These are phyloP conservation scores for Prunus mira DNA, from an alignment of 306 rosid species.

Conservation along the genomic window DNA sequence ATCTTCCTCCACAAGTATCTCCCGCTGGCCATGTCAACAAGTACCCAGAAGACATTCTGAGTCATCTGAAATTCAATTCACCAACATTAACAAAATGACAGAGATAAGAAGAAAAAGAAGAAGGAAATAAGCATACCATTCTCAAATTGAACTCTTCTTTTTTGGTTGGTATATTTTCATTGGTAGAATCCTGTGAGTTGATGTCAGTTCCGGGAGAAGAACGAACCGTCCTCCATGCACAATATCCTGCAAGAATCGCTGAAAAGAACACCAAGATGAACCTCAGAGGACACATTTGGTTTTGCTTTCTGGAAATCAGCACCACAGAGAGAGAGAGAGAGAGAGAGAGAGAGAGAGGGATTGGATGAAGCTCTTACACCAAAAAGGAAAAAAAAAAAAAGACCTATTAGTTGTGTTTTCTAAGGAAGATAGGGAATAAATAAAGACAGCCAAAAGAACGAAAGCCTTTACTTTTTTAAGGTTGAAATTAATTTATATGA, in stretches of 20 bases:
- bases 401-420: background rate
- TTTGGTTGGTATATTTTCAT: conserved; percentile 12
- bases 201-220: conserved; percentile 33
- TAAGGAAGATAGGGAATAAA: background rate
- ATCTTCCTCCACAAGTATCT: conserved; percentile 63
- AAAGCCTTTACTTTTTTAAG: background rate
- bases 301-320: background rate
- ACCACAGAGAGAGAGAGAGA: background rate
- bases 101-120: background rate
- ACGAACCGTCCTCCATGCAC: conserved; percentile 56
- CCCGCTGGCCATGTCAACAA: conserved; percentile 81
- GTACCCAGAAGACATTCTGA: conserved; percentile 55
- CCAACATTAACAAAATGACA: background rate
- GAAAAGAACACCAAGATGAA: conserved; percentile 76
- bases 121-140: conserved; percentile 23
- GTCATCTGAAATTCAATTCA: conserved; percentile 33
- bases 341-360: background rate
- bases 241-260: conserved; percentile 54
- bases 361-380: background rate
- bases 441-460: background rate
- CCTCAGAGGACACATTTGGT: conserved; percentile 67
- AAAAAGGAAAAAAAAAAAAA: background rate
- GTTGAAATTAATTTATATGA: background rate
- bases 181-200: background rate
- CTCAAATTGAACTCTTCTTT: conserved; percentile 20